Conservation (phyloP, 805 yeast species). For the Kodamaea lidongshanica region DNA sequence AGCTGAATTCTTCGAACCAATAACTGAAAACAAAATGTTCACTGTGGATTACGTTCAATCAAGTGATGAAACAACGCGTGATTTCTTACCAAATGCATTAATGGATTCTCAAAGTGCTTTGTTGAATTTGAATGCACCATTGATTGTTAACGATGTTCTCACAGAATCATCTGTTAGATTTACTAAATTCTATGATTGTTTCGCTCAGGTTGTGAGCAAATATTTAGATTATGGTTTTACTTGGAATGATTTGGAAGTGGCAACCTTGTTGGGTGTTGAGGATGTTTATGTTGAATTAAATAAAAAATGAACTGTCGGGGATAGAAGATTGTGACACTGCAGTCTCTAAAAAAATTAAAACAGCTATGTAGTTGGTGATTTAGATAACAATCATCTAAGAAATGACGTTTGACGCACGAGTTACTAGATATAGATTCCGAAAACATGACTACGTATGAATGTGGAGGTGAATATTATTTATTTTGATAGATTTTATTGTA, state of each 20-base stretch:
- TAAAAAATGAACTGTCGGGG: conserved; percentile 4
- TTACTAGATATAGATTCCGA: no score
- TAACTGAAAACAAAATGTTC: conserved; percentile 55
- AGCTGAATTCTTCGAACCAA: conserved; percentile 58
- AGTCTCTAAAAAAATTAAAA: no score
- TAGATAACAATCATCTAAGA: no score
- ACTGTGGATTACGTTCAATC: conserved; percentile 36
- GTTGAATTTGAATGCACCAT: conserved; percentile 58
- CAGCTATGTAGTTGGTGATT: no score
- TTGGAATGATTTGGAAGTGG: conserved; percentile 56
- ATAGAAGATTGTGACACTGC: no score
- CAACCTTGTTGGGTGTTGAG: conserved; percentile 68
- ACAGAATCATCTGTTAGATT: conserved; percentile 45
- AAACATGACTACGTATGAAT: no score
- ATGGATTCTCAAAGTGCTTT: conserved; percentile 54
- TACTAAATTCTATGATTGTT: conserved; percentile 41
- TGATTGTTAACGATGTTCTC: conserved; percentile 50
- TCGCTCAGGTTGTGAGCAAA: conserved; percentile 30
- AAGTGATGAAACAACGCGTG: conserved; percentile 42
- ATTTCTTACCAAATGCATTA: conserved; percentile 53
- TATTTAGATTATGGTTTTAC: conserved; percentile 35
- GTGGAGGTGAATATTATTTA: no score
- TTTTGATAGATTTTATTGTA: no score
- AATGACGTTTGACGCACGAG: no score
- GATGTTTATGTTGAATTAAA: conserved; percentile 22